phyloP scores from a whole-genome alignment of 352 stramenopile genomes.

The Pythium brassicae region DNA sequence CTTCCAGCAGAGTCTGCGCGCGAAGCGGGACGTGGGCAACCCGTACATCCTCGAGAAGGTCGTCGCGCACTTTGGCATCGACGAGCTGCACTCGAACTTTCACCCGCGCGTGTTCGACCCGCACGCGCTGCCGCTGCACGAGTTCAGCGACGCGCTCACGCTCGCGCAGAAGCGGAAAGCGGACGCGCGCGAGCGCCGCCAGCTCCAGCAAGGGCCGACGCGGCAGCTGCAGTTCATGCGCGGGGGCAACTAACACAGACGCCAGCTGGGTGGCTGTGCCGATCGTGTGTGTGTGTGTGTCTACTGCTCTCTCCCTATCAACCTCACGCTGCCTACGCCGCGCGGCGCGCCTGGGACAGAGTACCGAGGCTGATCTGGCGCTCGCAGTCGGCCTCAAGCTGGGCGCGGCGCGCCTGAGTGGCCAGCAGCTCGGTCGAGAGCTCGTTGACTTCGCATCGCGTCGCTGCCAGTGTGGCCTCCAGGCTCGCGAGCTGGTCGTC shows the following conservation, averaged over 20 bases:
- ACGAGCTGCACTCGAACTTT: slow-evolving; percentile 80
- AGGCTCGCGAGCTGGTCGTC: slow-evolving; percentile 34
- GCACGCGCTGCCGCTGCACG: slow-evolving; percentile 56
- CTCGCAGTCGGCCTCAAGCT: slow-evolving; percentile 7
- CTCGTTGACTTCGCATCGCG: slow-evolving; percentile 15
- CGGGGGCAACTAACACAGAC: slow-evolving; percentile 2
- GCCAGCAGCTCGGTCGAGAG: slow-evolving; percentile 11
- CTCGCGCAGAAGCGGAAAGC: slow-evolving; percentile 57
- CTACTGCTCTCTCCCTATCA: too few relatives aligned
- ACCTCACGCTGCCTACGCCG: background rate
- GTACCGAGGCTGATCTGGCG: slow-evolving; percentile 5
- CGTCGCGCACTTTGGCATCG: slow-evolving; percentile 83
- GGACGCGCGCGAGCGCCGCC: slow-evolving; percentile 30
- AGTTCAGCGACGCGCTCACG: slow-evolving; percentile 61
- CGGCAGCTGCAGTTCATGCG: slow-evolving; percentile 20
- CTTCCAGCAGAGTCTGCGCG: slow-evolving; percentile 69
- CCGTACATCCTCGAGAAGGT: slow-evolving; percentile 86
- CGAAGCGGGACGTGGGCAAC: slow-evolving; percentile 84
- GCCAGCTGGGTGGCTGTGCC: background rate
- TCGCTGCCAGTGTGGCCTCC: slow-evolving; percentile 18
- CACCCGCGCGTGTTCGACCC: slow-evolving; percentile 60
- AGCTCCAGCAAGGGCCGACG: slow-evolving; percentile 28
- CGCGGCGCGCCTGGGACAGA: background rate
- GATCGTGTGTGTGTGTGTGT: background rate
- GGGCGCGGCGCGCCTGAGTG: slow-evolving; percentile 7